Evolutionary conservation across 2,329 filamentous ascomycete species (phyloP).

Genomic region (Lanzia echinophila): DNA sequence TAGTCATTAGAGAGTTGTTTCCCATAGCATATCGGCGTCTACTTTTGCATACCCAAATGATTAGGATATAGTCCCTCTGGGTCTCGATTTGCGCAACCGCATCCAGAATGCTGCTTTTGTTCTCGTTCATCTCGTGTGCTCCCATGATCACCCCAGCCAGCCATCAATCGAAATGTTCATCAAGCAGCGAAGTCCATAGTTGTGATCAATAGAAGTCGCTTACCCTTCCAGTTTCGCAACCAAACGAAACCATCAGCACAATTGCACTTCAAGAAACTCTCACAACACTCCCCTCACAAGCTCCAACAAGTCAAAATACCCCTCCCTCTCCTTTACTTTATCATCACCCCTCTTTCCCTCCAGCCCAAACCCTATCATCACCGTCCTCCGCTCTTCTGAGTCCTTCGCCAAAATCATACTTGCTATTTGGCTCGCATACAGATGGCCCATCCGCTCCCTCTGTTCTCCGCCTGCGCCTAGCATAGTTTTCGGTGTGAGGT

Average conservation of each 20-base stretch:
- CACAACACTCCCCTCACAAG: slow-evolving; percentile 48
- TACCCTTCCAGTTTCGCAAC: background rate
- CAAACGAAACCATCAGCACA: too few relatives aligned
- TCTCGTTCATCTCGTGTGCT: background rate
- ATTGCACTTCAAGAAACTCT: background rate
- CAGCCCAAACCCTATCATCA: slow-evolving; percentile 57
- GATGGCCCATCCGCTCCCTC: slow-evolving; percentile 76
- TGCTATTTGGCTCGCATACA: slow-evolving; percentile 84
- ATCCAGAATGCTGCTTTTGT: background rate
- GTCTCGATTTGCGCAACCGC: background rate
- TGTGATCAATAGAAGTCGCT: too few relatives aligned
- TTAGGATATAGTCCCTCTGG: background rate
- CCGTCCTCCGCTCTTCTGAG: slow-evolving; percentile 53
- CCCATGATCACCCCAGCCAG: background rate
- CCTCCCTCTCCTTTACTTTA: slow-evolving; percentile 43
- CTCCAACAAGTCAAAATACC: slow-evolving; percentile 60
- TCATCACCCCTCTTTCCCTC: slow-evolving; percentile 53
- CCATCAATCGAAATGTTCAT: too few relatives aligned
- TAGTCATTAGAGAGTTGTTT: background rate
- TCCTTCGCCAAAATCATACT: slow-evolving; percentile 68
- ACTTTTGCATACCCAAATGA: background rate
- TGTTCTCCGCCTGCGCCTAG: slow-evolving; percentile 75
- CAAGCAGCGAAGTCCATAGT: too few relatives aligned
- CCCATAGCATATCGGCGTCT: background rate
- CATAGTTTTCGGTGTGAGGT: slow-evolving; percentile 80